phyloP scores from a whole-genome alignment of 148 eudicot genomes.

The Amaranthus hypochondriacus region DNA sequence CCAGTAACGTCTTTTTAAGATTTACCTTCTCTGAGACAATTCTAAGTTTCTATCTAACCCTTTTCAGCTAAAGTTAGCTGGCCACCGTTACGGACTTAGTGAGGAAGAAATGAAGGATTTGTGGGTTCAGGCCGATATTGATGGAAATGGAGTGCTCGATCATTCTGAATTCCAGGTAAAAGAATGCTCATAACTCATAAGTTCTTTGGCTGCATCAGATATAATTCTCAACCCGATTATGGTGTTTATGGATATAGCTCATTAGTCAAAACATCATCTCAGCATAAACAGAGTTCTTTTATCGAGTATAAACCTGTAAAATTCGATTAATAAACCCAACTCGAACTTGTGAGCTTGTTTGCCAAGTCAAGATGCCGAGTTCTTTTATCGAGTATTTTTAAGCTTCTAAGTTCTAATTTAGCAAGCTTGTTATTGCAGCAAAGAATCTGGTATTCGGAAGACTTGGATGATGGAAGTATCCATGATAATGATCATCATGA shows the following conservation, averaged over 20 bases:
- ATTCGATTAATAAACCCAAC: too few relatives aligned
- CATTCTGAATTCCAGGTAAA: slow-evolving; percentile 73
- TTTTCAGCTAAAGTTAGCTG: slow-evolving; percentile 74
- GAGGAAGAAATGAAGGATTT: slow-evolving; percentile 77
- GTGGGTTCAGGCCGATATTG: slow-evolving; percentile 92
- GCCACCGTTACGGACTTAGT: slow-evolving; percentile 66
- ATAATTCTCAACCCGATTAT: too few relatives aligned
- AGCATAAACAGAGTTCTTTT: too few relatives aligned
- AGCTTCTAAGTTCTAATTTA: not conserved
- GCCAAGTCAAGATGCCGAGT: too few relatives aligned
- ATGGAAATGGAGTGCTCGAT: slow-evolving; percentile 85
- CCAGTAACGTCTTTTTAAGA: too few relatives aligned
- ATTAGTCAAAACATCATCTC: too few relatives aligned
- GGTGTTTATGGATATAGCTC: too few relatives aligned
- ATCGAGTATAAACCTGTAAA: too few relatives aligned
- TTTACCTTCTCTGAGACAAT: not conserved
- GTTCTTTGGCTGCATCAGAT: too few relatives aligned
- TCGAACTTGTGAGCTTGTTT: not conserved
- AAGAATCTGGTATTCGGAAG: slow-evolving; percentile 68
- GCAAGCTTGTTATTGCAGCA: slow-evolving; percentile 43
- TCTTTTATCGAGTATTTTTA: too few relatives aligned
- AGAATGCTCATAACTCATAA: too few relatives aligned
- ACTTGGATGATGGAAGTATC: slow-evolving; percentile 32
- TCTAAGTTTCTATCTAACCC: slow-evolving; percentile 1
- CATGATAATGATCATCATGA: slow-evolving; percentile 22